phyloP scores from a whole-genome alignment of 2,329 filamentous ascomycete species.

The Bipolaris bicolor region DNA sequence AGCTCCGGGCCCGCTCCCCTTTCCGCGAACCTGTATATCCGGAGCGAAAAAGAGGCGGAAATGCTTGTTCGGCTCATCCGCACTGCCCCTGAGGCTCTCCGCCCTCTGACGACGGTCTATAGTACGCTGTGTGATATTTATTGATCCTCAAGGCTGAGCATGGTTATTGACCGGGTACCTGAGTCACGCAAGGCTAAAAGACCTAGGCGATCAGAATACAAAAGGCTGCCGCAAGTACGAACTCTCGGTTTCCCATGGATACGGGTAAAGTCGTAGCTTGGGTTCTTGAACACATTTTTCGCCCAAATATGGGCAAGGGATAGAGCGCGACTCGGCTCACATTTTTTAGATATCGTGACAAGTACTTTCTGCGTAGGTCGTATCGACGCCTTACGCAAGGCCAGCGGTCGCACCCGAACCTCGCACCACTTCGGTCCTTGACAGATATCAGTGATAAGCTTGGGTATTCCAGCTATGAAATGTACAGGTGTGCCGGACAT shows the following conservation, averaged over 20 bases:
- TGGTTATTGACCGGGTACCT: constrained; percentile 37
- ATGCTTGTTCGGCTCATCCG: constrained; percentile 33
- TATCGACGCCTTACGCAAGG: constrained; percentile 22
- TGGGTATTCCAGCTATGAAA: constrained; percentile 29
- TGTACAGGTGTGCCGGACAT: background rate
- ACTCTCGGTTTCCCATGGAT: too few species aligned
- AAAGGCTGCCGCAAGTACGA: constrained; percentile 19
- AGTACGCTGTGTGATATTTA: constrained; percentile 37
- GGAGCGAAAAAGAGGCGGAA: constrained; percentile 43
- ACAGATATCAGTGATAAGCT: constrained; percentile 25
- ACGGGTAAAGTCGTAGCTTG: constrained; percentile 14
- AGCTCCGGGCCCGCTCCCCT: constrained; percentile 23
- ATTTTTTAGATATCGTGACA: too few species aligned
- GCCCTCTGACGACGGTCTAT: constrained; percentile 32
- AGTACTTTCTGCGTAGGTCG: constrained; percentile 20
- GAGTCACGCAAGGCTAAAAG: constrained; percentile 30
- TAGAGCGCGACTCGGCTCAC: too few species aligned
- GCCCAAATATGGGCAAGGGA: too few species aligned
- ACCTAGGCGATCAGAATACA: constrained; percentile 32
- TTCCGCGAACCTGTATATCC: constrained; percentile 35
- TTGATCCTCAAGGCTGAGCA: constrained; percentile 36
- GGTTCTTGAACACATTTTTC: constrained; percentile 13
- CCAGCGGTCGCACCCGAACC: constrained; percentile 17
- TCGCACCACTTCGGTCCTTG: constrained; percentile 25
- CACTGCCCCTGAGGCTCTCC: constrained; percentile 33